A percentile compares a stretch with the other conserved stretches of the same genome.
These are phyloP conservation scores for Amylocarpus encephaloides DNA, from an alignment of 2,329 filamentous ascomycete genomes.

Conservation along the genomic window DNA sequence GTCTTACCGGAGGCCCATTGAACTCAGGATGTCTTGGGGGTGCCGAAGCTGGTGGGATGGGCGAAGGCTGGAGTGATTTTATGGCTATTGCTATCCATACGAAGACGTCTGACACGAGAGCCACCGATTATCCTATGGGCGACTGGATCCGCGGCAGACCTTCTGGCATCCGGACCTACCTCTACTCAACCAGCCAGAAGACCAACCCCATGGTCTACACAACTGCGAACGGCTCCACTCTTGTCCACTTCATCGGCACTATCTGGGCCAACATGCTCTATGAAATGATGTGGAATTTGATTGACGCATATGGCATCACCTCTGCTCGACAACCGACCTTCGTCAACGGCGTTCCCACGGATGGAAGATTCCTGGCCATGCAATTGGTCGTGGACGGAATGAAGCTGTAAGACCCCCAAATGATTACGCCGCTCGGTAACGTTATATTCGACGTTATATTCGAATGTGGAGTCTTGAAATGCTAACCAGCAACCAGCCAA, in stretches of 20 bases:
- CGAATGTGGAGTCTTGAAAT: not conserved
- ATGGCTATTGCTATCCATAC: slow-evolving; percentile 45
- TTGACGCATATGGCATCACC: slow-evolving; percentile 49
- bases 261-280: slow-evolving; percentile 49
- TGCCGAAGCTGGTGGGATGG: slow-evolving; percentile 49
- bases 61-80: slow-evolving; percentile 53
- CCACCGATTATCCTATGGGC: slow-evolving; percentile 43
- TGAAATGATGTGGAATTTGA: slow-evolving; percentile 52
- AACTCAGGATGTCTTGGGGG: slow-evolving; percentile 40
- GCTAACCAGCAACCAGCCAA: slow-evolving; percentile 32
- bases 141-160: slow-evolving; percentile 42
- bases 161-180: slow-evolving; percentile 42
- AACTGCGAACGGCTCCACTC: slow-evolving; percentile 34
- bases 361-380: slow-evolving; percentile 40
- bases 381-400: slow-evolving; percentile 44
- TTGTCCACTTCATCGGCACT: slow-evolving; percentile 44
- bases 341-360: slow-evolving; percentile 40
- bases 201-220: slow-evolving; percentile 47
- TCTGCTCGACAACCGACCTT: slow-evolving; percentile 38
- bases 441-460: too few relatives aligned
- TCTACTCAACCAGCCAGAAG: slow-evolving; percentile 44
- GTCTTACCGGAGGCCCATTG: slow-evolving; percentile 38
- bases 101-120: slow-evolving; percentile 40
- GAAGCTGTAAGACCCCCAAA: slow-evolving; percentile 34
- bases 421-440: too few relatives aligned